Conservation (phyloP, 108 stramenopile genomes). For the Mediolabrus comicus region DNA sequence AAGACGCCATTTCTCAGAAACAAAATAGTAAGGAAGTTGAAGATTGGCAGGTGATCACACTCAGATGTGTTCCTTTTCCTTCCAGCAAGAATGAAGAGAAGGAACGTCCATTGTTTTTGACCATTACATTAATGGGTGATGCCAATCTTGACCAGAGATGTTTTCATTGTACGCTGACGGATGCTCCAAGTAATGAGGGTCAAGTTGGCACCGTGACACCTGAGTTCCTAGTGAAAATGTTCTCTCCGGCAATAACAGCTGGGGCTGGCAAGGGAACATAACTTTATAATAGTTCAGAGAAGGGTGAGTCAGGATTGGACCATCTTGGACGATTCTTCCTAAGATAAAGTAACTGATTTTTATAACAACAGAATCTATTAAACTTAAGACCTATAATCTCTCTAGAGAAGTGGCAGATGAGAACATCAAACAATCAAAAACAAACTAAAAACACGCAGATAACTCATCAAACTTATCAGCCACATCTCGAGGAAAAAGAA, state of each 20-base stretch:
- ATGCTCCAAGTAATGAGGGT: constrained; percentile 62
- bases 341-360: no score
- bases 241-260: constrained; percentile 1
- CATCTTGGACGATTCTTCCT: no score
- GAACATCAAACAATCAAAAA: no score
- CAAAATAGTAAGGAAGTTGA: constrained; percentile 4
- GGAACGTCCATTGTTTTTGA: constrained; percentile 23
- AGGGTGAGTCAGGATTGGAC: no score
- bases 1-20: constrained; percentile 3
- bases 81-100: constrained; percentile 12
- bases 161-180: constrained; percentile 77
- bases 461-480: neutral
- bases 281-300: neutral
- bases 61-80: constrained; percentile 25
- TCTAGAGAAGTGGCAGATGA: no score
- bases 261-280: neutral
- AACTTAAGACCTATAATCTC: neutral
- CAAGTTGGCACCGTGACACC: constrained; percentile 64
- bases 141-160: constrained; percentile 70
- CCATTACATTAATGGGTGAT: constrained; percentile 67
- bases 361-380: neutral
- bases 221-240: constrained; percentile 56
- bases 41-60: constrained; percentile 34
- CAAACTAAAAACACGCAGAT: neutral
- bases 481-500: neutral